These are phyloP conservation scores for Avena sativa DNA, from an alignment of 176 grass and related monocot genomes.

Conservation along the genomic window DNA sequence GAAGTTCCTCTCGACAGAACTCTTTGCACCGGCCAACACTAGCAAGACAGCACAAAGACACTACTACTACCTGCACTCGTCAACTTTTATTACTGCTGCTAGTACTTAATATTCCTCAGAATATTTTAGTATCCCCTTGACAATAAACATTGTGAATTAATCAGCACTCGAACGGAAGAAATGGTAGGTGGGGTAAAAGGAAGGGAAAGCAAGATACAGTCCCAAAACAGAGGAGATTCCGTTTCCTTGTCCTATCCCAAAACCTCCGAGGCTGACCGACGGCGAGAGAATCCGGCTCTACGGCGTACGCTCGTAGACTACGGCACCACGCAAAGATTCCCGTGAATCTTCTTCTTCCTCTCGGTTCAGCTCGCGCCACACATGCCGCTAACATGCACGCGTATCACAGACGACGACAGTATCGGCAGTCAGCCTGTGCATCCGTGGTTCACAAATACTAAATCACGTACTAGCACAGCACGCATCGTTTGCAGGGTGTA, in stretches of 20 bases:
- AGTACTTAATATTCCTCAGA: no score
- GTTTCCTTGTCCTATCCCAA: constrained; percentile 9
- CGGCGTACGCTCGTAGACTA: no score
- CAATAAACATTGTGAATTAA: not conserved
- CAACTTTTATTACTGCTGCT: no score
- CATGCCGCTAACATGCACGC: not conserved
- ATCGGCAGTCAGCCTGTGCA: no score
- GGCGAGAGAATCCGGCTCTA: not conserved
- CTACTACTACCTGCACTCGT: no score
- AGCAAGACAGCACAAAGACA: no score
- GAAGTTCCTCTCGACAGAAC: no score
- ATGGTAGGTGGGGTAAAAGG: no score
- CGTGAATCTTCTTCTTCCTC: not conserved
- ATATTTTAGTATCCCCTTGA: not conserved
- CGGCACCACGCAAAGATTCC: not conserved
- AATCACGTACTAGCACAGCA: not conserved
- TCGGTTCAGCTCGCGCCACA: not conserved
- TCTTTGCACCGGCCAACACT: no score
- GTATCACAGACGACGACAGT: no score
- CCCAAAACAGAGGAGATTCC: not conserved
- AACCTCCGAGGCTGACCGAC: constrained; percentile 14
- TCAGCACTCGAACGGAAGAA: not conserved
- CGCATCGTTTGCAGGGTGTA: not conserved
- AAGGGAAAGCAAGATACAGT: not conserved
- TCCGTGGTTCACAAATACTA: no score